Base-by-base conservation (phyloP, 2,329 filamentous ascomycete species). In the Botryotinia narcissicola region DNA sequence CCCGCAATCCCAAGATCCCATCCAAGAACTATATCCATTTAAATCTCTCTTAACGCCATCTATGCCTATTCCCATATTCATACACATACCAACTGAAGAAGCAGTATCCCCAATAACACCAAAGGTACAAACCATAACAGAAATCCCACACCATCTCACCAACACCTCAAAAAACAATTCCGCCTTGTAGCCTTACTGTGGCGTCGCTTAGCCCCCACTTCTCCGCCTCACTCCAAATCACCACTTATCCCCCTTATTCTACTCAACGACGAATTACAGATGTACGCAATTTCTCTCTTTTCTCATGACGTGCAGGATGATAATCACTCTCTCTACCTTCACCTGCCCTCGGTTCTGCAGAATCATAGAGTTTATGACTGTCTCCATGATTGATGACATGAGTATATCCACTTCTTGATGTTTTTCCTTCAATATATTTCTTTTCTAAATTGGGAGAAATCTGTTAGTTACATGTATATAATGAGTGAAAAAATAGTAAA, bases 361-460 rank as follows among this genome's bases (percentile, higher is more conserved):
- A 40, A 68, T 72, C 71, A 5, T 68, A 72, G 16, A 61, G 62
- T 42, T 42, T 48, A 25, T 72, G 29, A 57, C 62, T 60, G 18
- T 37, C 29, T 14, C 62, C 63, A 16, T 72, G 51, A 5, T 44
- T 25, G 40, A 72, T 48, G 32, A 72, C 48, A 18, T 46, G 63
- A n/a, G 42, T 42, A 16, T 32, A 48, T 16, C 71, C 62, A 22
- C 35, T 48, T 48, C 40, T n/a, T 20, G 46, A 54, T 22, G 35
- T 44, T 51, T 25, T 72, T 32, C 46, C 71, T 46, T 69, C 51
- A n/a, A 72, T 48, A 32, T 61, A 72, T 60, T 72, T 72, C 5
- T 69, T 42, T 0, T 57, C 48, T 67, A 7, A 57, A 37, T 22
- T 7, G 7, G 40, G 16, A 35, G 22, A 40, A 60, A 12, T 35